These are phyloP conservation scores for Botrytis squamosa DNA, from an alignment of 2,329 filamentous ascomycete species.

Conservation along the genomic window DNA sequence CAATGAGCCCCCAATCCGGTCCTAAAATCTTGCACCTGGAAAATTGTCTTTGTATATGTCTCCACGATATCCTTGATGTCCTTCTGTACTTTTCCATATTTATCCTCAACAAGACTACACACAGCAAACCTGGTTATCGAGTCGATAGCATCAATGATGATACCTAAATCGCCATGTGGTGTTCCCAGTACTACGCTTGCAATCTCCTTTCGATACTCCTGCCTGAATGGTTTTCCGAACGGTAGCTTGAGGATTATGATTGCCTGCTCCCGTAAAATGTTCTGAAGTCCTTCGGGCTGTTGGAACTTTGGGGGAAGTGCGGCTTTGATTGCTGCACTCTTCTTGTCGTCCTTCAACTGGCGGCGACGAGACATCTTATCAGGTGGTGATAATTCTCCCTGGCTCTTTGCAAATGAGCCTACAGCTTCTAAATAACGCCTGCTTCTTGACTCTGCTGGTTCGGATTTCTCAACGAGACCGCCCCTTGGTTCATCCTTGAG, in stretches of 20 bases:
- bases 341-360: slow-evolving; percentile 2
- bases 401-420: slow-evolving; percentile 34
- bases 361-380: slow-evolving; percentile 20
- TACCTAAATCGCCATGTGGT: slow-evolving; percentile 67
- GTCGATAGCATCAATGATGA: slow-evolving; percentile 70
- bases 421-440: slow-evolving; percentile 29
- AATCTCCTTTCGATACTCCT: slow-evolving; percentile 64
- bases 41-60: slow-evolving; percentile 67
- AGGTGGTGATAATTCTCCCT: slow-evolving; percentile 33
- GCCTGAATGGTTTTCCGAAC: slow-evolving; percentile 69
- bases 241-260: slow-evolving; percentile 42
- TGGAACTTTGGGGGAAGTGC: slow-evolving; percentile 8
- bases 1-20: slow-evolving; percentile 63
- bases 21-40: slow-evolving; percentile 67
- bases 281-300: not conserved
- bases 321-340: slow-evolving; percentile 3
- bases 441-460: slow-evolving; percentile 26
- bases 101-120: slow-evolving; percentile 75
- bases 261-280: slow-evolving; percentile 13
- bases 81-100: slow-evolving; percentile 80
- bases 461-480: slow-evolving; percentile 33
- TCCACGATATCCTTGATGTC: slow-evolving; percentile 75
- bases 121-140: slow-evolving; percentile 68
- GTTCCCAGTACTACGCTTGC: slow-evolving; percentile 68
- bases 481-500: slow-evolving; percentile 31